Evolutionary conservation across 768 basidiomycete species (phyloP).

Genomic region (Lepiota subincarnata): DNA sequence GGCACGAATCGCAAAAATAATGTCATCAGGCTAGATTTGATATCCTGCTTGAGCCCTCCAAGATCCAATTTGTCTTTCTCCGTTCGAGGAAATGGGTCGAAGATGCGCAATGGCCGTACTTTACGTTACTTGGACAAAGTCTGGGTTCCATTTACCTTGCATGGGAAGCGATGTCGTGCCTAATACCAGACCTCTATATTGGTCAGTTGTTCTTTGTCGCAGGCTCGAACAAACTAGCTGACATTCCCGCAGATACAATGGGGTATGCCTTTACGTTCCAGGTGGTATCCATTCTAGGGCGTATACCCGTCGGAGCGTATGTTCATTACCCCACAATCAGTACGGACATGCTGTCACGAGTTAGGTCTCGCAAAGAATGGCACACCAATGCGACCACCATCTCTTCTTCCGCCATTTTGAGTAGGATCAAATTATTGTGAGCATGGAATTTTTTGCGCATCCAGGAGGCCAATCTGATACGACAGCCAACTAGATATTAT

Average conservation of each 20-base stretch:
- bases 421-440: constrained; percentile 61
- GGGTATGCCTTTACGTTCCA: constrained; percentile 95
- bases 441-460: constrained; percentile 13
- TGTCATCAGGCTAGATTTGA: constrained; percentile 67
- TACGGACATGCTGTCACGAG: constrained; percentile 87
- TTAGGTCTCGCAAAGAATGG: constrained; percentile 50
- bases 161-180: constrained; percentile 72
- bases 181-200: constrained; percentile 89
- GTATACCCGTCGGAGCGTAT: constrained; percentile 81
- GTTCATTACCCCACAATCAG: constrained; percentile 97
- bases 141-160: constrained; percentile 81
- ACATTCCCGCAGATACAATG: constrained; percentile 75
- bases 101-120: constrained; percentile 79
- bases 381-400: constrained; percentile 61
- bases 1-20: not conserved
- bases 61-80: constrained; percentile 82
- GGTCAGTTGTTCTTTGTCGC: constrained; percentile 42
- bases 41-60: constrained; percentile 60
- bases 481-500: constrained; percentile 64
- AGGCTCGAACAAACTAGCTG: not conserved
- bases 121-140: constrained; percentile 91
- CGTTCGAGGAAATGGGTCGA: constrained; percentile 67
- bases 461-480: not conserved
- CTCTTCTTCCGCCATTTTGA: constrained; percentile 52
- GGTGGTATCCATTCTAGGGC: constrained; percentile 57